Evolutionary conservation across 768 basidiomycete genomes (phyloP), one percentile per base, ranked within the genome.

Genomic region (Lenzites betulinus): DNA sequence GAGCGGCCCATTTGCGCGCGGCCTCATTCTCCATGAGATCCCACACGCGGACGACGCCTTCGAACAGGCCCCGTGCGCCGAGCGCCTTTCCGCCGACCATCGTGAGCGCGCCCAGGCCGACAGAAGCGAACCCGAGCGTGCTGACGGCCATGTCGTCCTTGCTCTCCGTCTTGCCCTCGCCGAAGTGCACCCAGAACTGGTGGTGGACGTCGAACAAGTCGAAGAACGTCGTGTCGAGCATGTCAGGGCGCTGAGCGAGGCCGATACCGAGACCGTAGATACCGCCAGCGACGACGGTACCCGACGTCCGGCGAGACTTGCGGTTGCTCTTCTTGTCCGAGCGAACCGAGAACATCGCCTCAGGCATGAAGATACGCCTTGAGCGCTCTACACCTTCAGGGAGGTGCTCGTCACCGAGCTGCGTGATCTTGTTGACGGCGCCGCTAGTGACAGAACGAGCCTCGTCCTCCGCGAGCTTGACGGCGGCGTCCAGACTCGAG

Each of bases 171-270:
- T 76, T 75, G 39, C 71, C 76, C 51, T 86, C 82, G 50, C 86
- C 83, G 71, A 93, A 89, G 69, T 88, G 83, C 20, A 85, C 66
- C 73, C 83, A 81, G 71, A 98, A 79, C 66, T 91, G 86, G 69
- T 94, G 87, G 54, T 89, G 87, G 39, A 92, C 80, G 68, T 97
- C 95, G 70, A 95, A 89, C 48, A 98, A 73, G 71, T 98, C 95
- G 68, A 88, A 79, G 71, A 94, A 78, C 2, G 88, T 85, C 6
- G 92, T 88, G 67, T 95, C 89, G 54, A 87, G 78, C 76, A 95
- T 79, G 49, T 94, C 92, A 1, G 82, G 71, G 56, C 92, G 88
- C 62, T 87, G 82, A 3, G 90, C 86, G 20, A 96, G 83, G 53
- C 91, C 89, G 54, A 93, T 85, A 23, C 92, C 91, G 7, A 98